Percentiles rank a stretch among this genome's conserved stretches.
phyloP scores from a whole-genome alignment of 129 eudicot species.

The Centella asiatica region DNA sequence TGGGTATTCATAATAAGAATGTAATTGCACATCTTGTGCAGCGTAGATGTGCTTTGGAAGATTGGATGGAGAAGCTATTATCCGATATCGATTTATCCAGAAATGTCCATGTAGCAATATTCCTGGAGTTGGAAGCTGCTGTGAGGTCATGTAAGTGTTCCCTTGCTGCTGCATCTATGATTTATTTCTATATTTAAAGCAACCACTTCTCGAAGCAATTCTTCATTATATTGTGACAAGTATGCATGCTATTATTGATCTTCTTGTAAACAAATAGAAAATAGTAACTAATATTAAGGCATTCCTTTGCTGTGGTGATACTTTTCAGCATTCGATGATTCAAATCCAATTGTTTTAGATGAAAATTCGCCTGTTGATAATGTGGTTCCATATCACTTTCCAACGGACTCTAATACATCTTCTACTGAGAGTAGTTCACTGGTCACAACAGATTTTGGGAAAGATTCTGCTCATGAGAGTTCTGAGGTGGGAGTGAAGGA shows the following conservation, averaged over 20 bases:
- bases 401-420: constrained; percentile 24
- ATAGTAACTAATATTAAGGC: constrained; percentile 10
- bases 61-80: constrained; percentile 65
- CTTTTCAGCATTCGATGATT: constrained; percentile 55
- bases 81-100: constrained; percentile 70
- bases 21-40: constrained; percentile 21
- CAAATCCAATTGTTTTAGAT: constrained; percentile 25
- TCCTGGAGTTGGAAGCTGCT: constrained; percentile 87
- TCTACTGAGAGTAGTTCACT: constrained; percentile 27
- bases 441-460: constrained; percentile 28
- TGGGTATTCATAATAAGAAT: constrained; percentile 10
- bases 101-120: constrained; percentile 67
- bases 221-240: neutral
- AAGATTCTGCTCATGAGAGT: constrained; percentile 20
- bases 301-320: constrained; percentile 14
- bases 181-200: neutral
- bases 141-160: constrained; percentile 68
- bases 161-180: constrained; percentile 1
- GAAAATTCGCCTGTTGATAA: constrained; percentile 20
- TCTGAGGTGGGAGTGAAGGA: constrained; percentile 26
- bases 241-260: neutral
- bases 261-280: neutral
- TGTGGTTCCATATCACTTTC: constrained; percentile 25
- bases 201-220: neutral
- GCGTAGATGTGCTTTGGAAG: constrained; percentile 76